phyloP scores from a whole-genome alignment of 2,329 filamentous ascomycete genomes.

The Fusarium sp. region DNA sequence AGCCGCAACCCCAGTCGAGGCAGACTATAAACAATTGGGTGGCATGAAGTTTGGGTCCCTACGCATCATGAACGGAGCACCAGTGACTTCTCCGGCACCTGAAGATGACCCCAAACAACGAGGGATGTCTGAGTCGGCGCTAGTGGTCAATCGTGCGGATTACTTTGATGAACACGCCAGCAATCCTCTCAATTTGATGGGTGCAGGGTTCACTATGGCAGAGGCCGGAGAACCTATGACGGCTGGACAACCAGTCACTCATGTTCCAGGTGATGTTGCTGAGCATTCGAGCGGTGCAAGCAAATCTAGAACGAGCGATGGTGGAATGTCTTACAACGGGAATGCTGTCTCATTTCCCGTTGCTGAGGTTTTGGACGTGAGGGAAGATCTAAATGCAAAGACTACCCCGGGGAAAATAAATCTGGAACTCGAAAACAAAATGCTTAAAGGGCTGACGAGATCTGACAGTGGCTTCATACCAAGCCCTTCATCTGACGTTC shows the following conservation, averaged over 20 bases:
- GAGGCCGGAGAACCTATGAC: constrained; percentile 1
- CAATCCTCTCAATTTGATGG: constrained; percentile 8
- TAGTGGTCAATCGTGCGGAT: constrained; percentile 2
- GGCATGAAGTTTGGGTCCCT: constrained; percentile 70
- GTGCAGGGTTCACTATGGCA: constrained; percentile 1
- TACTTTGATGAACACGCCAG: constrained; percentile 22
- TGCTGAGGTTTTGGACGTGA: constrained; percentile 51
- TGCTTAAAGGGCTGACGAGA: constrained; percentile 39
- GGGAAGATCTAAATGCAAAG: constrained; percentile 57
- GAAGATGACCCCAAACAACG: constrained; percentile 30
- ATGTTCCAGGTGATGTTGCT: constrained; percentile 9
- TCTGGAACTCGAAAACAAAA: constrained; percentile 36
- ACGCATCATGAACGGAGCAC: constrained; percentile 68
- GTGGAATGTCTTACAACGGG: constrained; percentile 33
- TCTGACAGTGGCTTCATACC: constrained; percentile 61
- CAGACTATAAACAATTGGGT: constrained; percentile 67
- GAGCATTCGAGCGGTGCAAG: constrained; percentile 9
- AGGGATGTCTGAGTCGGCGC: constrained; percentile 12
- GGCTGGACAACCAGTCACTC: constrained; percentile 8
- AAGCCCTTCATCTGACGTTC: constrained; percentile 55
- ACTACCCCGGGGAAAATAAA: constrained; percentile 37
- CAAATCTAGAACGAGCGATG: constrained; percentile 31
- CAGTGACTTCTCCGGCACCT: constrained; percentile 54
- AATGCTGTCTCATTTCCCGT: constrained; percentile 48
- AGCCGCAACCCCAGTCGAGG: constrained; percentile 57